Conservation (phyloP, 176 grass and related monocot genomes). For the Pharus latifolius region DNA sequence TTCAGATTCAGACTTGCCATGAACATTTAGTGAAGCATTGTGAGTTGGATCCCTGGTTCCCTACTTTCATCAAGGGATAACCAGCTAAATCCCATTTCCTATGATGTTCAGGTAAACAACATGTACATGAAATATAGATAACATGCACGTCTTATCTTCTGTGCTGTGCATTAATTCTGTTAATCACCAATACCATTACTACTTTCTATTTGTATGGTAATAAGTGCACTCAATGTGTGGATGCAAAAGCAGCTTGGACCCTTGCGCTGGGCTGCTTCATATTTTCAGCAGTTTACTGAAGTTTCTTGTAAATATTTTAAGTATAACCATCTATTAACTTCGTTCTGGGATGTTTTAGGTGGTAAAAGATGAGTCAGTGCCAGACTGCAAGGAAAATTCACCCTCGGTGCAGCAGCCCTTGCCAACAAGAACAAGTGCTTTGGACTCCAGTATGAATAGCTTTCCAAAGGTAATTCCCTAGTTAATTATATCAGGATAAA, state of each 20-base stretch:
- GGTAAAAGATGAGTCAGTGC: constrained; percentile 16
- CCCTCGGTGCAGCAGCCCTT: constrained; percentile 16
- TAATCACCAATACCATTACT: neutral
- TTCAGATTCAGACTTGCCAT: neutral
- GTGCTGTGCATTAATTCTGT: neutral
- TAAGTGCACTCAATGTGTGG: neutral
- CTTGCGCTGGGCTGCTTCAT: neutral
- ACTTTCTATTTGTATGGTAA: neutral
- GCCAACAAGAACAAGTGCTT: neutral
- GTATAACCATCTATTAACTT: constrained; percentile 1
- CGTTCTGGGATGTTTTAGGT: constrained; percentile 27
- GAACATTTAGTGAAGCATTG: neutral
- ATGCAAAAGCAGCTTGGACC: neutral
- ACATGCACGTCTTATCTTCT: neutral
- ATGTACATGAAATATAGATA: too few relatives aligned
- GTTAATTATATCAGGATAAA: neutral
- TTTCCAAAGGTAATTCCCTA: constrained; percentile 24
- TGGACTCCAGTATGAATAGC: constrained; percentile 13
- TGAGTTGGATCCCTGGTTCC: neutral
- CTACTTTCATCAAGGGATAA: neutral
- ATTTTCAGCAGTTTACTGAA: constrained; percentile 4
- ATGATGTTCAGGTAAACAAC: neutral
- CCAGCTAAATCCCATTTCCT: neutral
- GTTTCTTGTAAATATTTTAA: neutral
- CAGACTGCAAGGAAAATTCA: constrained; percentile 11